Base-by-base conservation (phyloP, 768 basidiomycete species). In the Cystofilobasidium macerans region DNA sequence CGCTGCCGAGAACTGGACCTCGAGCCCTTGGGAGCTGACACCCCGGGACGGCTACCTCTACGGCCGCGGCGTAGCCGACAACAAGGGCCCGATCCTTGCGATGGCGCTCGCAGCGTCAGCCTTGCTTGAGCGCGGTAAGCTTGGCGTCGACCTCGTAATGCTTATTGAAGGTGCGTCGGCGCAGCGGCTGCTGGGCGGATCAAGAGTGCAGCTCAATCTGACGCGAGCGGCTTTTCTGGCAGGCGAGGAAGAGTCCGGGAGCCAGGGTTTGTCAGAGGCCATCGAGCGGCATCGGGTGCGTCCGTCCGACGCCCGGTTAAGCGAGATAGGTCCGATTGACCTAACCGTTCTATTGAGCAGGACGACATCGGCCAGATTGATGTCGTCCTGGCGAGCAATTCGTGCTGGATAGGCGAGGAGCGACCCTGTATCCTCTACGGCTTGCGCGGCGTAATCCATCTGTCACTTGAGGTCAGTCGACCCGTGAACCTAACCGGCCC, bases 361-460 rank as follows among this genome's bases (percentile, higher is more conserved):
- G 83, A 85, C 70, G 77, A 80, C 48, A 92, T 98, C 71, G 92
- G 94, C 1, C 77, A 84, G 43, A 83, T 97, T 53, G 90, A 97
- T 77, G 87, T 87, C 0, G 90, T 98, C 64, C 78, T 97, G 22
- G 86, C 71, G 38, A 69, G 67, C 70, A 98, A 99, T 73, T 97
- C 93, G 26, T 93, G 89, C 13, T 99, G 94, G 93, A 90, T 98
- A 69, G 86, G 86, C 16, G 89, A 95, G 71, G 84, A 87, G 69
- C 83, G 84, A 8, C 93, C 95, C 0, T 97, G 93, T 72, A 86
- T 98, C 60, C 95, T 93, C 0, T 95, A 94, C 74, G 95, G 95
- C 4, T 78, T 97, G 64, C 82, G 95, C 54, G 95, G 95, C 0
- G 94, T 99, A 4, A 84, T 97, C 0, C 92, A 93, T 72, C 90